Base-by-base conservation (phyloP, 768 basidiomycete genomes). In the Lactarius hengduanensis region DNA sequence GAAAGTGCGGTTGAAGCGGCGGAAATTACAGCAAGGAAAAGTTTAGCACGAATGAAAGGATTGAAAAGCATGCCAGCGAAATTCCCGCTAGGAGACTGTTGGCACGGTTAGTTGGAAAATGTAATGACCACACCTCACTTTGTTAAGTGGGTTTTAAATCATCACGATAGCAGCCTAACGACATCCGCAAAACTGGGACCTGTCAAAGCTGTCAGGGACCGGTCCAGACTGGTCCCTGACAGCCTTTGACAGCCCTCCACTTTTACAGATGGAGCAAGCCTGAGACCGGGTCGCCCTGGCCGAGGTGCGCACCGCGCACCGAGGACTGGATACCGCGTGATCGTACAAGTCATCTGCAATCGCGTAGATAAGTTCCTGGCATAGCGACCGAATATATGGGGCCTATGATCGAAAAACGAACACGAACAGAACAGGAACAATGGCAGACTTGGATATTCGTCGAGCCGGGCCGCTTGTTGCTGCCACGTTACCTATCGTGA, bases 51-150 rank as follows among this genome's bases (percentile, higher is more conserved):
- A 34, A 36, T 9, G 59, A 60, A 30, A 34, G 9, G 55, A 57
- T 18, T 36, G 55, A 4, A 36, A 65, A 59, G 22, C 58, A 65
- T 65, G 18, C 47, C 18, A 16, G 40, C 32, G 20, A 59, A 65
- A 20, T 9, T 57, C 53, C n/a, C 6, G 4, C 34, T n/a, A 64
- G 57, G 43, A 28, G 34, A 30, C 43, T 15, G 40, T 22, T 22
- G 1, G 13, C 47, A 50, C 47, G 13, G 47, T 1, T 26, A 9
- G 63, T 57, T 10, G 22, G 22, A n/a, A 47, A 34, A 16, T 32
- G 36, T 20, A 11, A 58, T 58, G 57, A 34, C 34, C 34, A 34
- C 3, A 30, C 13, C 55, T 57, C 22, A 20, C 57, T 58, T 22
- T 34, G 22, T 34, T 38, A 3, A 20, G n/a, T 13, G 36, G 22